phyloP scores from a whole-genome alignment of 176 grass and related monocot genomes.

The Rhynchospora pubera region DNA sequence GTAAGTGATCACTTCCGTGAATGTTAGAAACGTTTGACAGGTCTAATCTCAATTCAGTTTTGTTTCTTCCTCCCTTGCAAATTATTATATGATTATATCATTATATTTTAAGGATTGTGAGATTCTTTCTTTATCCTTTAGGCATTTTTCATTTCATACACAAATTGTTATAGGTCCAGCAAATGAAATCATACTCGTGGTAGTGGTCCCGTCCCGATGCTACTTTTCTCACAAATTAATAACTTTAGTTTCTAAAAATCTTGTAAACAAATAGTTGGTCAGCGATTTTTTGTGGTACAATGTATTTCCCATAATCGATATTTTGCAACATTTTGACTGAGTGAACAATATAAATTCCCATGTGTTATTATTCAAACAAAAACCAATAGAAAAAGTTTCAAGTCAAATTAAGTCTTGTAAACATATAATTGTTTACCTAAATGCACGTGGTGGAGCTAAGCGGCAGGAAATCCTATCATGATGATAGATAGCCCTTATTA shows the following conservation, averaged over 20 bases:
- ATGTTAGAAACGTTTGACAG: too few relatives aligned
- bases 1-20: too few relatives aligned
- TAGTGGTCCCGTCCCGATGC: neutral
- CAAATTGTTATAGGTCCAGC: neutral
- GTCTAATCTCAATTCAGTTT: too few relatives aligned
- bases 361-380: neutral
- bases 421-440: neutral
- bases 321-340: neutral
- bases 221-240: neutral
- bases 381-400: neutral
- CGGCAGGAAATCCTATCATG: neutral
- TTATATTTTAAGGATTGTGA: too few relatives aligned
- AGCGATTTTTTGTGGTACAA: neutral
- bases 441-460: neutral
- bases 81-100: too few relatives aligned
- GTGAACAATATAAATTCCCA: neutral
- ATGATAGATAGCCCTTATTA: neutral
- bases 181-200: neutral
- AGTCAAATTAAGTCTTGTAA: neutral
- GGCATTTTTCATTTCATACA: neutral
- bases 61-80: too few relatives aligned
- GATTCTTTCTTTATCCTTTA: too few relatives aligned
- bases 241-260: neutral
- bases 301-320: neutral
- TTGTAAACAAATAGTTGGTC: neutral